Base-by-base conservation (phyloP, 306 rosid species). In the Cajanus cajan region DNA sequence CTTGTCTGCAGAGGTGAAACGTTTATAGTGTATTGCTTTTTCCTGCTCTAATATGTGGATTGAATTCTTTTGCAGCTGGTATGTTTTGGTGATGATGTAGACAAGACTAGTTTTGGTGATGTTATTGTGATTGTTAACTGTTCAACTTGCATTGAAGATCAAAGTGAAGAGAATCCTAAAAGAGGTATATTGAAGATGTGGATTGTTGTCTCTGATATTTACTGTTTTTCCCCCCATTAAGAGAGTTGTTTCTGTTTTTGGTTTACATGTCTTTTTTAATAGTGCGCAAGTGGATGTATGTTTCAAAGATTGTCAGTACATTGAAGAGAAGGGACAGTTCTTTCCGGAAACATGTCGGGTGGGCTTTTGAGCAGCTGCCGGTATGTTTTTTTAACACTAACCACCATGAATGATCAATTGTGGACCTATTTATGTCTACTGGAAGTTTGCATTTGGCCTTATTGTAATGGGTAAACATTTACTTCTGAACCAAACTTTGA, bases 301-400 rank as follows among this genome's bases (percentile, higher is more conserved):
- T 81, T 65, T 77, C 90, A 79, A 89, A 82, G 82, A 74, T 82
- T 83, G 82, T 88, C 66, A 78, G 74, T 78, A 78, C 77, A 73
- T 62, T 88, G 87, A 89, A 87, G 90, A 87, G 86, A 80, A 85
- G 96, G 77, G 98, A 94, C 70, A 76, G 83, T 68, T 85, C 88
- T 45, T 94, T 92, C 73, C 85, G 83, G 75, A 74, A 80, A 74
- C 59, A 8, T 73, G 79, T 94, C 63, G 89, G 85, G 86, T 69
- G 82, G 83, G 90, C 91, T 81, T 83, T 86, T 79, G 89, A 86
- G 68, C 33, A 68, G 84, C 68, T 86, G 21, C 83, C 85, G 94
- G 97, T 94, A 80, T 81, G 85, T 68, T 68, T 77, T 33, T 39
- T 54, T 61, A 19, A 73, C 58, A 14, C 24, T 65, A 73, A 37